phyloP scores from a whole-genome alignment of 2,329 filamentous ascomycete genomes.

The Aspergillus sp. region DNA sequence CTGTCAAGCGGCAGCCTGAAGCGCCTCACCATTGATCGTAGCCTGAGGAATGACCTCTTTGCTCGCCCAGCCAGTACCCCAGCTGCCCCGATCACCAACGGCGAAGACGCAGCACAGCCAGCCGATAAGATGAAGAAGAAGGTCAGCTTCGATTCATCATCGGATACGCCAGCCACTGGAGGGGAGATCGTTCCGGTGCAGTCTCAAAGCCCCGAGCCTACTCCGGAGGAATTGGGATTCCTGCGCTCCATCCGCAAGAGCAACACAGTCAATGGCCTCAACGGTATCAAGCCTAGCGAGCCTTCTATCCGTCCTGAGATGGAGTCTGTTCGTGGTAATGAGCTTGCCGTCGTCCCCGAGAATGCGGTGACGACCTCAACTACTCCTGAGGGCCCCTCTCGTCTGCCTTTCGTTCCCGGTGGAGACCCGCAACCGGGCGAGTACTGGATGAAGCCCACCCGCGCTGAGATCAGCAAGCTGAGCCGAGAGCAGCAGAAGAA shows the following conservation, averaged over 20 bases:
- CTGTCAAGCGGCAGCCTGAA: constrained; percentile 74
- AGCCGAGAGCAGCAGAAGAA: constrained; percentile 75
- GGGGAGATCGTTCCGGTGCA: constrained; percentile 58
- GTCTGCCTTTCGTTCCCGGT: constrained; percentile 31
- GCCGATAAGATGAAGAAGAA: constrained; percentile 64
- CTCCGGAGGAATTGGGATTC: constrained; percentile 61
- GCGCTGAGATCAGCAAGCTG: constrained; percentile 76
- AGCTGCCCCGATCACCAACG: constrained; percentile 37
- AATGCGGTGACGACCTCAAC: constrained; percentile 39
- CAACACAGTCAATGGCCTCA: constrained; percentile 48
- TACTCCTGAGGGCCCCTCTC: constrained; percentile 37
- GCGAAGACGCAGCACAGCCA: constrained; percentile 42
- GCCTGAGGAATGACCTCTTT: constrained; percentile 69
- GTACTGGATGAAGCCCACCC: constrained; percentile 83
- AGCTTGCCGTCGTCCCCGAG: constrained; percentile 77
- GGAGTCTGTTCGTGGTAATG: constrained; percentile 71
- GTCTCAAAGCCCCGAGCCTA: constrained; percentile 54
- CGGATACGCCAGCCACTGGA: constrained; percentile 35
- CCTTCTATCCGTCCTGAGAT: constrained; percentile 57
- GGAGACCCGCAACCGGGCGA: constrained; percentile 64
- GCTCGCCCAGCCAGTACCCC: constrained; percentile 41
- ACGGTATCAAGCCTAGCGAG: constrained; percentile 37
- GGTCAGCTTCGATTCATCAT: constrained; percentile 79
- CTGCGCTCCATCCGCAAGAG: constrained; percentile 57
- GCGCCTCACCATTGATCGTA: constrained; percentile 88